Evolutionary conservation across 805 yeast species (phyloP).

Genomic region (Saturnispora halmiae): DNA sequence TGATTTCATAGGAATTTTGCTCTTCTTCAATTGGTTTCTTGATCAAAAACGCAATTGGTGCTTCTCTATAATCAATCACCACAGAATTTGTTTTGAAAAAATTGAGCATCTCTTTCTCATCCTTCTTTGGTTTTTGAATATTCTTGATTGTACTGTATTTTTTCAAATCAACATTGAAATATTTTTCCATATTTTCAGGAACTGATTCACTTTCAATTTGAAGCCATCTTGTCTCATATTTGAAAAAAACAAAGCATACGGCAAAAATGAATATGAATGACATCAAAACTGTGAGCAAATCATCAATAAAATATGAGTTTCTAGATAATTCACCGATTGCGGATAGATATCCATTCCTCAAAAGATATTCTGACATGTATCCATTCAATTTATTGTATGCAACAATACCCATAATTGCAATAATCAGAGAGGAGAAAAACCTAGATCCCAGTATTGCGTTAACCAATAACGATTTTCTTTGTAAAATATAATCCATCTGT

Average conservation of each 20-base stretch:
- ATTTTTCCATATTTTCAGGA: constrained; percentile 27
- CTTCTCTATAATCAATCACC: constrained; percentile 52
- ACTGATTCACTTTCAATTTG: constrained; percentile 32
- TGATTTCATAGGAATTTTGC: constrained; percentile 33
- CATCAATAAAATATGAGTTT: constrained; percentile 20
- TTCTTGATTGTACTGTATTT: constrained; percentile 28
- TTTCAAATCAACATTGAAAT: constrained; percentile 45
- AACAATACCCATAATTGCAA: constrained; percentile 19
- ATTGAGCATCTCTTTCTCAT: constrained; percentile 14
- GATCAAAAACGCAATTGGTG: constrained; percentile 59
- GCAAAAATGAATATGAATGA: constrained; percentile 31
- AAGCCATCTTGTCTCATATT: constrained; percentile 41
- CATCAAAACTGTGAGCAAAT: constrained; percentile 30
- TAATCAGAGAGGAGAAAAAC: constrained; percentile 26
- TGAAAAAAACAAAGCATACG: constrained; percentile 32
- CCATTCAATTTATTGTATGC: constrained; percentile 16
- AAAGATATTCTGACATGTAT: constrained; percentile 21
- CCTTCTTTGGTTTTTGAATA: constrained; percentile 13
- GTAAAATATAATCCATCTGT: constrained; percentile 51
- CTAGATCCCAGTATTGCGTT: constrained; percentile 40
- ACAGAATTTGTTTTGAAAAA: constrained; percentile 39
- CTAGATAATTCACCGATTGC: constrained; percentile 16
- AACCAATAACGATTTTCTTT: constrained; percentile 39
- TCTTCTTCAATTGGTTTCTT: constrained; percentile 28
- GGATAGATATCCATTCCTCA: constrained; percentile 12